These are phyloP conservation scores for Fusarium siculi DNA, from an alignment of 2,329 filamentous ascomycete genomes.

Conservation along the genomic window DNA sequence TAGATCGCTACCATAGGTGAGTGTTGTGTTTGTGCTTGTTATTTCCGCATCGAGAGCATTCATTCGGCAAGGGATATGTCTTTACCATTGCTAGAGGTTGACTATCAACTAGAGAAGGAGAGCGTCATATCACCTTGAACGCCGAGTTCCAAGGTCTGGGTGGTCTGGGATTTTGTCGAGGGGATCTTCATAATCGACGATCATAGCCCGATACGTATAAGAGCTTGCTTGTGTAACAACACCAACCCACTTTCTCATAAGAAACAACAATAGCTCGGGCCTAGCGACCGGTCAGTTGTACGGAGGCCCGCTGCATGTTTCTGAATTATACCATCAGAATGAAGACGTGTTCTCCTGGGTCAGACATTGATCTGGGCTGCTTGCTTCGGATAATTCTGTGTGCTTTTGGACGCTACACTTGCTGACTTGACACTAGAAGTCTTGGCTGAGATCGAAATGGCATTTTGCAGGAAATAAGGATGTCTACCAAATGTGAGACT, in stretches of 20 bases:
- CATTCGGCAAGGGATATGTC: not conserved
- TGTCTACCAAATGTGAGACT: constrained; percentile 15
- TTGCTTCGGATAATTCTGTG: not conserved
- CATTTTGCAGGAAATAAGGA: constrained; percentile 16
- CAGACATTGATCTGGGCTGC: constrained; percentile 5
- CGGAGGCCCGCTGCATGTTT: constrained; percentile 22
- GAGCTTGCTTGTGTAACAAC: constrained; percentile 32
- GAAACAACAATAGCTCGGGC: constrained; percentile 3
- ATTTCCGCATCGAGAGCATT: not conserved
- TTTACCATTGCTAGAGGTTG: not conserved
- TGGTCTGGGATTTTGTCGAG: constrained; percentile 5
- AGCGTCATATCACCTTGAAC: constrained; percentile 5
- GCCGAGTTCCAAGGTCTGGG: not conserved
- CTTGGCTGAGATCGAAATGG: constrained; percentile 8
- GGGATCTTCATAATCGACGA: constrained; percentile 19
- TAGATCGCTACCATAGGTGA: not conserved
- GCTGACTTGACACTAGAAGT: not conserved
- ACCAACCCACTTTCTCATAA: constrained; percentile 1
- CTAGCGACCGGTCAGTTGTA: constrained; percentile 6
- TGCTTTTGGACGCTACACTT: not conserved
- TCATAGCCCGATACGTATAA: constrained; percentile 22
- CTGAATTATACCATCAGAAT: not conserved
- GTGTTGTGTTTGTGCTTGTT: not conserved
- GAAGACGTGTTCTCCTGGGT: not conserved
- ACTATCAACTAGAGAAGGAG: not conserved